Percentiles rank a stretch among this genome's conserved stretches.
These are phyloP conservation scores for Malus domestica DNA, from an alignment of 306 rosid species.

Conservation along the genomic window DNA sequence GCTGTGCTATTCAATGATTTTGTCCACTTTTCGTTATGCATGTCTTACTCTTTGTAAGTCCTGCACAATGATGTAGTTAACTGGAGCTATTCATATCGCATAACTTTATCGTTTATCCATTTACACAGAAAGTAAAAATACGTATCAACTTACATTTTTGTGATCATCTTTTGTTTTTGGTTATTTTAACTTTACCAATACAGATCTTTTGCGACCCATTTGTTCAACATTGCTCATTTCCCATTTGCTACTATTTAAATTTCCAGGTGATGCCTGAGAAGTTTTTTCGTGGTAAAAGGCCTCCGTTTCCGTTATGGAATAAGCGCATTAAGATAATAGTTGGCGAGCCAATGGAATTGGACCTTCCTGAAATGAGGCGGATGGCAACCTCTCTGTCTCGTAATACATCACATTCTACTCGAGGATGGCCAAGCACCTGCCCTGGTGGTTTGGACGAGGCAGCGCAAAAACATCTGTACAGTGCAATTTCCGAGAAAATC, in stretches of 20 bases:
- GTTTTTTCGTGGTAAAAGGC: constrained; percentile 57
- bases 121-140: not conserved
- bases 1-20: not conserved
- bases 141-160: not conserved
- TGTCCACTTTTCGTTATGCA: not conserved
- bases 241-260: constrained; percentile 15
- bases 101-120: not conserved
- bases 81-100: not conserved
- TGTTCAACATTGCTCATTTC: constrained; percentile 25
- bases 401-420: constrained; percentile 25
- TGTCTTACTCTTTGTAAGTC: not conserved
- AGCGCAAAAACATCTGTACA: constrained; percentile 63
- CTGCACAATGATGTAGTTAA: not conserved
- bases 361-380: constrained; percentile 58
- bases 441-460: constrained; percentile 64
- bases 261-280: constrained; percentile 89
- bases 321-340: constrained; percentile 59
- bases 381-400: constrained; percentile 47
- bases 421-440: constrained; percentile 56
- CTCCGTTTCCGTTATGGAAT: constrained; percentile 64
- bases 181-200: not conserved
- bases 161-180: not conserved
- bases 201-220: not conserved
- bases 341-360: constrained; percentile 78
- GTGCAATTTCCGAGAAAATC: constrained; percentile 58